Conservation (phyloP, 345 rosid species). For the Euphorbia peplus region DNA sequence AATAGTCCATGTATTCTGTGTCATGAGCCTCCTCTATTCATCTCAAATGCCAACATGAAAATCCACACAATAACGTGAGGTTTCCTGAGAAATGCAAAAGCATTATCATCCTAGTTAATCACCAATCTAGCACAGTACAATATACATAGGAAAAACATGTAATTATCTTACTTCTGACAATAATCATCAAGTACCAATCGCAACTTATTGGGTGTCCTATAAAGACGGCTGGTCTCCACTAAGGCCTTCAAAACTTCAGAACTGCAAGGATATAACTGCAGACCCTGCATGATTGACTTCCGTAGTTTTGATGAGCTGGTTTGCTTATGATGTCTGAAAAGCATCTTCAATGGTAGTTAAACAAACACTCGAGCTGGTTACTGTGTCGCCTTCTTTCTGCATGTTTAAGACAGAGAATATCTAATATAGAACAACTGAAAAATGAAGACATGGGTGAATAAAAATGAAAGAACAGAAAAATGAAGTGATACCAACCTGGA, state of each 20-base stretch:
- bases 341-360: slow-evolving; percentile 59
- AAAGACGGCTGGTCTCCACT: slow-evolving; percentile 62
- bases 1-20: slow-evolving; percentile 82
- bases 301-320: slow-evolving; percentile 55
- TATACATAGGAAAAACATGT: no score
- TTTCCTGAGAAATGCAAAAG: slow-evolving; percentile 47
- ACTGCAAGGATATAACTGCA: slow-evolving; percentile 73
- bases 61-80: slow-evolving; percentile 71
- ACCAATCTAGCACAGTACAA: neutral
- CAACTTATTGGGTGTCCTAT: slow-evolving; percentile 74
- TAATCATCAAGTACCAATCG: slow-evolving; percentile 64
- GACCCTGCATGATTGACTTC: slow-evolving; percentile 67
- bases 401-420: slow-evolving; percentile 9
- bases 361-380: slow-evolving; percentile 63
- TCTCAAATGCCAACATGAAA: slow-evolving; percentile 74
- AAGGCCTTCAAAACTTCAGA: slow-evolving; percentile 59
- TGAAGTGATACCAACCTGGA: slow-evolving; percentile 56
- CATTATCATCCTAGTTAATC: neutral
- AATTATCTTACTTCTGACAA: slow-evolving; percentile 50
- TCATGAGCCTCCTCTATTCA: slow-evolving; percentile 56
- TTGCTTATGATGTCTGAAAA: slow-evolving; percentile 61
- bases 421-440: neutral
- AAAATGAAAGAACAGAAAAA: slow-evolving; percentile 8
- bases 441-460: neutral
- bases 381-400: slow-evolving; percentile 76